Evolutionary conservation across 2,329 filamentous ascomycete genomes (phyloP), one percentile per base, ranked within the genome.

Genomic region (Claviceps arundinis): DNA sequence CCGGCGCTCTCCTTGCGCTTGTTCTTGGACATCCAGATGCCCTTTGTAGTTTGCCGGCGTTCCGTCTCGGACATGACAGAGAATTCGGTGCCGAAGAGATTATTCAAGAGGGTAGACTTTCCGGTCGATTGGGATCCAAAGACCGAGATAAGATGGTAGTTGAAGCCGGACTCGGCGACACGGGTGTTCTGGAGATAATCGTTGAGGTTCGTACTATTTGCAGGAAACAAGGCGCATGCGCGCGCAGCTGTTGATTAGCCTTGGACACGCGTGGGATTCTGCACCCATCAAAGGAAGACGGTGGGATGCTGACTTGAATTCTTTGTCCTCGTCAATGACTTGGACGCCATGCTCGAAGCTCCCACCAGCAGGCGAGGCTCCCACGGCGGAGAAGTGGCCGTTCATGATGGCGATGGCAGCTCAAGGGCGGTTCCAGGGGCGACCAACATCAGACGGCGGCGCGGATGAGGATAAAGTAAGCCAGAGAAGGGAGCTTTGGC

Each of bases 21-120:
- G 71, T 97, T 97, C 74, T 95, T 95, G 58, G 90, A 95, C 85
- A 98, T 85, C 93, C 93, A 98, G 66, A 98, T 98, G 65, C 93
- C 93, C 75, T 97, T 98, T 45, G 93, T 98, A 0, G 93, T 98
- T 76, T 98, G 93, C 56, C 89, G 84, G 58, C 93, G 82, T 68
- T 96, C 89, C 56, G 82, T 78, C 76, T 98, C 93, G 61, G 89
- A 88, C 93, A 98, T 98, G 65, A 98, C 91, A 60, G 89, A 91
- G 73, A 98, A 98, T 53, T 90, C 79, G 59, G 93, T 98, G 57
- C 89, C 88, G 67, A 98, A 98, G 53, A 98, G 82, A 70, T 91
- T 78, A 73, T 98, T 98, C 58, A 98, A 82, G 46, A 98, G 78
- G 5, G 93, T 98, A 46, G 93, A 97, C 73, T 98, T 98, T 60